phyloP scores from a whole-genome alignment of 306 rosid species.

The Inga laurina region DNA sequence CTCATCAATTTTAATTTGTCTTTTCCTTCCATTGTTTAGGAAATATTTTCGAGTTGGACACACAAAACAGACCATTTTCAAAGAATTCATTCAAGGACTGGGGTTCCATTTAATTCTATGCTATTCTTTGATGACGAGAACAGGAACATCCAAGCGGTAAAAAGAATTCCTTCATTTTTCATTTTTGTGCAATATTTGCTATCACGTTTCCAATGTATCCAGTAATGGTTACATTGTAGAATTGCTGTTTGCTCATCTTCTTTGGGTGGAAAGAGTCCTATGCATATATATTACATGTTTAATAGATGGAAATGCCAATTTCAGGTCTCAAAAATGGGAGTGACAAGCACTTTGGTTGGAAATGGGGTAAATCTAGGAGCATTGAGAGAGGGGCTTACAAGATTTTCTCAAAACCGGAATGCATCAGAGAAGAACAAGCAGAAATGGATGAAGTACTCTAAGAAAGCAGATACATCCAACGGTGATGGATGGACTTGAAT shows the following conservation, averaged over 20 bases:
- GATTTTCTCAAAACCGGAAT: conserved; percentile 59
- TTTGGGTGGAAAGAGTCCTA: neutral
- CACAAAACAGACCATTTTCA: no score
- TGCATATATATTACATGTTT: neutral
- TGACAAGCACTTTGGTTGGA: conserved; percentile 75
- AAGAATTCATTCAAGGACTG: no score
- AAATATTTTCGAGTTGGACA: no score
- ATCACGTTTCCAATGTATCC: no score
- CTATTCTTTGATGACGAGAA: no score
- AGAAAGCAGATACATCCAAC: conserved; percentile 46
- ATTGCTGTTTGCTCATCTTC: neutral
- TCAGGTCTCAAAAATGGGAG: conserved; percentile 92
- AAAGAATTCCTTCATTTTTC: no score
- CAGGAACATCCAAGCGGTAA: no score
- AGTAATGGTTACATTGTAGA: neutral
- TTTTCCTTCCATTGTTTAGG: no score
- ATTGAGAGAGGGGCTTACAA: conserved; percentile 65
- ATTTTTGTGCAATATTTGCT: no score
- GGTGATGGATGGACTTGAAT: conserved; percentile 21
- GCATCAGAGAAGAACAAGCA: conserved; percentile 71
- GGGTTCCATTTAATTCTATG: no score
- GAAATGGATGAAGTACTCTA: conserved; percentile 60
- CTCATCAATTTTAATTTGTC: no score
- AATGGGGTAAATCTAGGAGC: conserved; percentile 80
- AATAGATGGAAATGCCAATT: neutral